Conservation (phyloP, 495 filamentous ascomycete genomes). For the Pseudevernia furfuracea region DNA sequence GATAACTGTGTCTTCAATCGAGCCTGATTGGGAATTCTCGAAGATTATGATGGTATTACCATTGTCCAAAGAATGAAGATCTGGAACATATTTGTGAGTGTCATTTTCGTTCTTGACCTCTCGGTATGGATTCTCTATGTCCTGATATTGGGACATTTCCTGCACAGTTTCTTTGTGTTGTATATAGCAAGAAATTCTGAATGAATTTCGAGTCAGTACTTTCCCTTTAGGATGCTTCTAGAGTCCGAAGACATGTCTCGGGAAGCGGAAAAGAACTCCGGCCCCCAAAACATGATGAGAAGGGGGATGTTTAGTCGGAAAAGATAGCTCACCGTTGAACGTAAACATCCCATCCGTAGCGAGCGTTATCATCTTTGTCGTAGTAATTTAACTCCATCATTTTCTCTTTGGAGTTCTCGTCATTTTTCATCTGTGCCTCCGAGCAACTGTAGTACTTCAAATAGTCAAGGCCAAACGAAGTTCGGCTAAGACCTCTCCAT, state of each 20-base stretch:
- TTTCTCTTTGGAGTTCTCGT: slow-evolving; percentile 26
- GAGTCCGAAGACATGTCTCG: too few species aligned
- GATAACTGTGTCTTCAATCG: slow-evolving; percentile 44
- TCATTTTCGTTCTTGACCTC: slow-evolving; percentile 16
- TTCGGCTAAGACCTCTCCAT: slow-evolving; percentile 43
- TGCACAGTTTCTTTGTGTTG: slow-evolving; percentile 32
- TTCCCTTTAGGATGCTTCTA: too few species aligned
- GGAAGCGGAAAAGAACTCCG: too few species aligned
- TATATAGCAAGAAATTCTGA: slow-evolving; percentile 37
- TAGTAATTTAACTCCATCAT: slow-evolving; percentile 45
- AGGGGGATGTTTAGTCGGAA: too few species aligned
- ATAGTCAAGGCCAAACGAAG: slow-evolving; percentile 48
- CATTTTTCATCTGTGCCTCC: slow-evolving; percentile 14
- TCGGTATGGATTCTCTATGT: slow-evolving; percentile 29
- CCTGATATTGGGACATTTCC: slow-evolving; percentile 28
- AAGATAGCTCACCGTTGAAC: too few species aligned
- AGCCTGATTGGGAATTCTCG: slow-evolving; percentile 40
- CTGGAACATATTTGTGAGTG: slow-evolving; percentile 22
- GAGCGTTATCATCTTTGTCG: slow-evolving; percentile 37
- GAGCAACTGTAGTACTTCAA: slow-evolving; percentile 35
- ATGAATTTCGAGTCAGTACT: too few species aligned
- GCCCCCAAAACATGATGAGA: too few species aligned
- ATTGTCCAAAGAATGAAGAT: slow-evolving; percentile 39
- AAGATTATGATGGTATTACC: slow-evolving; percentile 49
- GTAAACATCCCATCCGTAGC: slow-evolving; percentile 38